Conservation (phyloP, 306 rosid species). For the Vachellia pachyceras region DNA sequence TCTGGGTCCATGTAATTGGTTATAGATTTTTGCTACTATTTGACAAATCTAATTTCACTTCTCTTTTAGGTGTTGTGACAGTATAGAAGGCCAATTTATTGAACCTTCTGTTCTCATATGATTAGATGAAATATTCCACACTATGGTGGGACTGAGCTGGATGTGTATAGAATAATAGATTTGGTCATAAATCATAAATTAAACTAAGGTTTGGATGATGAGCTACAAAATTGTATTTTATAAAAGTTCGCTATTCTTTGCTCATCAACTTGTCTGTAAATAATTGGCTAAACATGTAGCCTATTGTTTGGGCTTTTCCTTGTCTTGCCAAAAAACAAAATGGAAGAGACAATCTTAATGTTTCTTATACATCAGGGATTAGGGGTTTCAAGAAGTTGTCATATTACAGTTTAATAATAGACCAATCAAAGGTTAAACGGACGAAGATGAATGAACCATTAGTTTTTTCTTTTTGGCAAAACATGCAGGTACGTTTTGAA, state of each 20-base stretch:
- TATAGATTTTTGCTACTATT: not conserved
- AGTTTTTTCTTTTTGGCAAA: not conserved
- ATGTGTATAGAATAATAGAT: slow-evolving; percentile 42
- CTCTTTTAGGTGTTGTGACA: not conserved
- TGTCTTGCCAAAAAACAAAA: not conserved
- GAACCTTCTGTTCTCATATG: not conserved
- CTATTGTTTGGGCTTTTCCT: not conserved
- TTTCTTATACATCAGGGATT: not conserved
- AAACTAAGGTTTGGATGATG: slow-evolving; percentile 36
- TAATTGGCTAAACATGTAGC: not conserved
- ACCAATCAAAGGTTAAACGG: not conserved
- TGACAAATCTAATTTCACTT: no score
- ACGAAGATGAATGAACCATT: slow-evolving; percentile 18
- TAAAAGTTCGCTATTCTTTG: not conserved
- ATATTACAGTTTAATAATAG: slow-evolving; percentile 3
- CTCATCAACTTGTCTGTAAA: not conserved
- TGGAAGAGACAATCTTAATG: not conserved
- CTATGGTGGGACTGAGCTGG: not conserved
- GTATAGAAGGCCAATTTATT: not conserved
- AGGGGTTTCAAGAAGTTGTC: not conserved
- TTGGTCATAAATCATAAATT: slow-evolving; percentile 72
- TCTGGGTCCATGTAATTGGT: not conserved
- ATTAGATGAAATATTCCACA: not conserved
- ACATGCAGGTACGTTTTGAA: slow-evolving; percentile 42
- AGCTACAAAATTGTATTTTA: not conserved